Percentiles rank a stretch among this genome's conserved stretches.
These are phyloP conservation scores for Rhodotorula sp. DNA, from an alignment of 1,284 basidiomycete species.

Conservation along the genomic window DNA sequence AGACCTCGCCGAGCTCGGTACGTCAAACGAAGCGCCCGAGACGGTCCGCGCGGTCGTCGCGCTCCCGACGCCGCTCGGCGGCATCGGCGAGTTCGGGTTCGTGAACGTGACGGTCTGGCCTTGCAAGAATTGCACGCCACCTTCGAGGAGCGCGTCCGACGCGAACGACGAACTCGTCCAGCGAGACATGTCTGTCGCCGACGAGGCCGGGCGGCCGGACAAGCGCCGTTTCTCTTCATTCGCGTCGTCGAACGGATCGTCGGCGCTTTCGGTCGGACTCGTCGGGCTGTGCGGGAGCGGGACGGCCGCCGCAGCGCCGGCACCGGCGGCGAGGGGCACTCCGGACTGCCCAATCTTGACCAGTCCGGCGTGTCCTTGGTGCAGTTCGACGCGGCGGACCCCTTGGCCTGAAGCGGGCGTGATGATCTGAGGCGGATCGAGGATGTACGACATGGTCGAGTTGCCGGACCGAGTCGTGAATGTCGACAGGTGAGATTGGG, in stretches of 20 bases:
- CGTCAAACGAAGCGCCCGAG: constrained; percentile 25
- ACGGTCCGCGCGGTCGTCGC: neutral
- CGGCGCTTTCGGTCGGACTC: constrained; percentile 1
- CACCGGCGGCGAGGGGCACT: neutral
- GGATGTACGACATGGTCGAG: constrained; percentile 46
- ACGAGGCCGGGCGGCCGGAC: constrained; percentile 13
- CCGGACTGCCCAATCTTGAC: constrained; percentile 21
- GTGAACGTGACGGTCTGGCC: constrained; percentile 33
- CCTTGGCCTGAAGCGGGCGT: constrained; percentile 38
- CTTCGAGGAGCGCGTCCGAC: constrained; percentile 6
- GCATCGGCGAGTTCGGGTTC: constrained; percentile 21
- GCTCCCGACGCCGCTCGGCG: no score
- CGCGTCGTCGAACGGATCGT: constrained; percentile 33
- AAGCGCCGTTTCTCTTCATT: constrained; percentile 5
- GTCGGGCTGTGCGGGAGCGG: constrained; percentile 3
- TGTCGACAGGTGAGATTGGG: constrained; percentile 36
- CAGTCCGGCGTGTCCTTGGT: constrained; percentile 33
- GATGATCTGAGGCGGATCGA: constrained; percentile 47
- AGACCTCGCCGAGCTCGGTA: constrained; percentile 24
- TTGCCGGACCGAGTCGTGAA: constrained; percentile 31
- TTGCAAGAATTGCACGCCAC: constrained; percentile 26
- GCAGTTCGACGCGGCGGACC: constrained; percentile 35
- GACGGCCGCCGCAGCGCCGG: neutral
- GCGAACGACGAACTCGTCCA: constrained; percentile 26
- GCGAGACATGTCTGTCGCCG: constrained; percentile 15